These are phyloP conservation scores for Neltuma alba DNA, from an alignment of 306 rosid genomes.

Conservation along the genomic window DNA sequence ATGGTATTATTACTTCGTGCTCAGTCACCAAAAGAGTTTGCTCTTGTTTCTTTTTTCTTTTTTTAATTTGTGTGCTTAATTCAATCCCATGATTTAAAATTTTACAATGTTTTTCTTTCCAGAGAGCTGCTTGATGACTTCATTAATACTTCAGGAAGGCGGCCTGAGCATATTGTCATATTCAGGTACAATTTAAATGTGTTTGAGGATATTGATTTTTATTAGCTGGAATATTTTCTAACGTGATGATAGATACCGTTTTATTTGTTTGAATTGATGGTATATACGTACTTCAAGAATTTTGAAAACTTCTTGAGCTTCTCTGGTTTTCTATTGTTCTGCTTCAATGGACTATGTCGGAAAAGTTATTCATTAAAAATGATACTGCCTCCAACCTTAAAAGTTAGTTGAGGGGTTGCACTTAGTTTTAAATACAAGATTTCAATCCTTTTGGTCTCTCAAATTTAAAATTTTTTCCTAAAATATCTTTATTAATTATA, in stretches of 20 bases:
- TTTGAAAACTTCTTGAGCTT: neutral
- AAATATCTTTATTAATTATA: no score
- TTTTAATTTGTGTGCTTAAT: neutral
- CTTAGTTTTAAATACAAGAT: no score
- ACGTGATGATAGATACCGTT: neutral
- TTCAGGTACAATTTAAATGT: slow-evolving; percentile 49
- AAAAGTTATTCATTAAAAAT: neutral
- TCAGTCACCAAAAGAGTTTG: no score
- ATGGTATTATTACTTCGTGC: no score
- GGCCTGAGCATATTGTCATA: slow-evolving; percentile 45
- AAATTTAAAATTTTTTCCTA: no score
- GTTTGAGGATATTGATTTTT: no score
- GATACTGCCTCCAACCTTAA: no score
- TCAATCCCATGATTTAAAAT: neutral
- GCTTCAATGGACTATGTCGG: neutral
- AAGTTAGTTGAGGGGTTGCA: no score
- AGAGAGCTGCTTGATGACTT: slow-evolving; percentile 45
- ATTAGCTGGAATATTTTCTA: neutral
- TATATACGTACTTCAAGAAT: neutral
- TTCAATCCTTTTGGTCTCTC: no score
- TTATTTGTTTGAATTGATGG: neutral
- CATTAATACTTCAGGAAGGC: slow-evolving; percentile 1
- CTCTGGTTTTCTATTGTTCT: neutral
- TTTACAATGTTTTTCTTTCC: neutral
- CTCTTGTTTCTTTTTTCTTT: neutral